phyloP scores from a whole-genome alignment of 306 rosid species.

The Quercus variabilis region DNA sequence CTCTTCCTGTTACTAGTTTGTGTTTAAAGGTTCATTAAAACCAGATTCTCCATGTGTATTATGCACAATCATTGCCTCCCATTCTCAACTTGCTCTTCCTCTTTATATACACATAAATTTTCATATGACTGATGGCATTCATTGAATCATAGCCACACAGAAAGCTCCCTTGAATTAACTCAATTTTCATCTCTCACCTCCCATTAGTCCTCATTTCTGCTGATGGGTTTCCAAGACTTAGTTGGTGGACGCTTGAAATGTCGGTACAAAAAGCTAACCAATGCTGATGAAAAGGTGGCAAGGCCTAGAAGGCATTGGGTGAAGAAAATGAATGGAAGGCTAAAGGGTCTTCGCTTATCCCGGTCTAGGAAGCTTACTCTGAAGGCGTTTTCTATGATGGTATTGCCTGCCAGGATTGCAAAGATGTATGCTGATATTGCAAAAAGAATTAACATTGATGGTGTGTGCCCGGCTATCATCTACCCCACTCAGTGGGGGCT shows the following conservation, averaged over 20 bases:
- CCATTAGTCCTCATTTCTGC: conserved; percentile 10
- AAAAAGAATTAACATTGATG: conserved; percentile 40
- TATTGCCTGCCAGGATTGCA: conserved; percentile 39
- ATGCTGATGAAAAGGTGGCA: conserved; percentile 27
- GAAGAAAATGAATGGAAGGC: conserved; percentile 52
- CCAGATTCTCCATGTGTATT: not conserved
- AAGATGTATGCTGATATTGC: conserved; percentile 46
- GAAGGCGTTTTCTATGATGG: conserved; percentile 33
- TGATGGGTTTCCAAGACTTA: conserved; percentile 42
- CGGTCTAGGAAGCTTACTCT: conserved; percentile 45
- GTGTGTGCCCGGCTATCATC: conserved; percentile 35
- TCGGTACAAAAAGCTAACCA: conserved; percentile 49
- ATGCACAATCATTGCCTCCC: not conserved
- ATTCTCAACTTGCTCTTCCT: conserved; percentile 10
- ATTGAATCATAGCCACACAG: not conserved
- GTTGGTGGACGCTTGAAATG: conserved; percentile 31
- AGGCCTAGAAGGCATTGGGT: conserved; percentile 51
- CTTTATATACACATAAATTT: not conserved
- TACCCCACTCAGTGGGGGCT: conserved; percentile 68
- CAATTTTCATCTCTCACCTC: not conserved
- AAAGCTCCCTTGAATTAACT: not conserved
- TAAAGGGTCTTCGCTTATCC: conserved; percentile 48
- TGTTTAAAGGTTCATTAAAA: conserved; percentile 10
- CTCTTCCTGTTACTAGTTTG: conserved; percentile 4
- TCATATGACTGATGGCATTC: not conserved